Conservation (phyloP, 495 filamentous ascomycete genomes). For the Neurospora sp. region DNA sequence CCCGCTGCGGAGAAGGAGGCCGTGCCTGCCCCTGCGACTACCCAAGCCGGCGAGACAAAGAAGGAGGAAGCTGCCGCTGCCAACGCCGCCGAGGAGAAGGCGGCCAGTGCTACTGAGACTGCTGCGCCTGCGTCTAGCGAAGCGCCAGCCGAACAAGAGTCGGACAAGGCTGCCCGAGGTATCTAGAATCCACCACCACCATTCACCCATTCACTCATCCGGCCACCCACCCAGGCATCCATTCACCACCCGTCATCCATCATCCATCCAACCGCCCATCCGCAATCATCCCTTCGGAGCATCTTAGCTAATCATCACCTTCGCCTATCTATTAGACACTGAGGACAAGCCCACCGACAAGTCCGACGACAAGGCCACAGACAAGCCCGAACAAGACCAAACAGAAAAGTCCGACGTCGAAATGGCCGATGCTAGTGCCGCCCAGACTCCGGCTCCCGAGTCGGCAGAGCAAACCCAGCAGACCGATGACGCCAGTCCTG, state of each 20-base stretch:
- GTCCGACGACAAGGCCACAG: conserved; percentile 16
- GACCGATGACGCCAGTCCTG: conserved; percentile 14
- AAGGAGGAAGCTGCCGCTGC: conserved; percentile 8
- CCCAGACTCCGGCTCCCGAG: conserved; percentile 18
- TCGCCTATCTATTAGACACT: background rate
- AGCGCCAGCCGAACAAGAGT: conserved; percentile 4
- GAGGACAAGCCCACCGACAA: conserved; percentile 2
- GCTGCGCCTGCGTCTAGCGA: conserved; percentile 11
- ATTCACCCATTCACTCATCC: background rate
- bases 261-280: background rate
- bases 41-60: conserved; percentile 5
- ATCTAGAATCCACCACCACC: background rate
- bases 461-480: conserved; percentile 17
- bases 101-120: background rate
- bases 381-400: conserved; percentile 7
- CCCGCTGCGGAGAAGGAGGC: conserved; percentile 7
- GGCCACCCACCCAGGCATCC: background rate
- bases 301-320: conserved; percentile 11
- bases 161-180: conserved; percentile 15
- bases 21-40: conserved; percentile 10
- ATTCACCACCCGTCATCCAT: background rate
- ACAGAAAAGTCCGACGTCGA: conserved; percentile 26
- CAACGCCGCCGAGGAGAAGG: conserved; percentile 3
- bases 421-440: conserved; percentile 22
- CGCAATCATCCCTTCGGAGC: background rate